These are phyloP conservation scores for Neofusicoccum sp. DNA, from an alignment of 2,329 filamentous ascomycete genomes.

Conservation along the genomic window DNA sequence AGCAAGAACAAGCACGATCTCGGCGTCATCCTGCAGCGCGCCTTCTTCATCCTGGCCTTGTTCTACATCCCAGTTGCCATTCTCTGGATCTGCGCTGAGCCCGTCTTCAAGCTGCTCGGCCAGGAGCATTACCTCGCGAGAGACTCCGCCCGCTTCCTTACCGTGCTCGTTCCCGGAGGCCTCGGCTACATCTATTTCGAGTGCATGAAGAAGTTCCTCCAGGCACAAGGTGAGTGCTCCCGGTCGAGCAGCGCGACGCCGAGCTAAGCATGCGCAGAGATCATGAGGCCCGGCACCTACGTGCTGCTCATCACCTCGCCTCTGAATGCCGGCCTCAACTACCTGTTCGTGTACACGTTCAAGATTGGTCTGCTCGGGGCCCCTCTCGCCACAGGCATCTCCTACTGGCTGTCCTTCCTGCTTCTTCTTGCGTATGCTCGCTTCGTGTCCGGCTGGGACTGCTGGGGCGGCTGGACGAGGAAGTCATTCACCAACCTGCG, in stretches of 20 bases:
- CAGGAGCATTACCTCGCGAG: slow-evolving; percentile 75
- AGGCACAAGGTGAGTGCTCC: slow-evolving; percentile 50
- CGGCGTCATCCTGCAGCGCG: slow-evolving; percentile 74
- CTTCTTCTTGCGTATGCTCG: slow-evolving; percentile 71
- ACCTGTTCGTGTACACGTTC: slow-evolving; percentile 70
- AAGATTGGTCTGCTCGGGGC: slow-evolving; percentile 73
- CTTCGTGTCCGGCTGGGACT: slow-evolving; percentile 68
- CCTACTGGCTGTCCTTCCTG: slow-evolving; percentile 81
- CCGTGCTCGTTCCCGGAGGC: slow-evolving; percentile 73
- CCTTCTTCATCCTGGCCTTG: slow-evolving; percentile 66
- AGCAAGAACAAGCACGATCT: slow-evolving; percentile 76
- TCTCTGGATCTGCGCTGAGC: slow-evolving; percentile 73
- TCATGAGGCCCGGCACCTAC: slow-evolving; percentile 64
- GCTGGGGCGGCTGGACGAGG: slow-evolving; percentile 73
- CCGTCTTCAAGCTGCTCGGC: slow-evolving; percentile 69
- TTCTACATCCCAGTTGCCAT: slow-evolving; percentile 73
- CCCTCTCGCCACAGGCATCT: slow-evolving; percentile 76
- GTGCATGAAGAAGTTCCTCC: slow-evolving; percentile 63
- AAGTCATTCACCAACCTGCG: slow-evolving; percentile 65
- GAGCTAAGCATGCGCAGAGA: slow-evolving; percentile 42
- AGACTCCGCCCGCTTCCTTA: slow-evolving; percentile 71
- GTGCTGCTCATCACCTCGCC: slow-evolving; percentile 61
- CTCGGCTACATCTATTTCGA: slow-evolving; percentile 88
- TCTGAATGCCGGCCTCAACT: slow-evolving; percentile 58
- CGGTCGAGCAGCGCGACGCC: neutral